phyloP scores from a whole-genome alignment of 441 rosid species.

The Omphalea diandra region DNA sequence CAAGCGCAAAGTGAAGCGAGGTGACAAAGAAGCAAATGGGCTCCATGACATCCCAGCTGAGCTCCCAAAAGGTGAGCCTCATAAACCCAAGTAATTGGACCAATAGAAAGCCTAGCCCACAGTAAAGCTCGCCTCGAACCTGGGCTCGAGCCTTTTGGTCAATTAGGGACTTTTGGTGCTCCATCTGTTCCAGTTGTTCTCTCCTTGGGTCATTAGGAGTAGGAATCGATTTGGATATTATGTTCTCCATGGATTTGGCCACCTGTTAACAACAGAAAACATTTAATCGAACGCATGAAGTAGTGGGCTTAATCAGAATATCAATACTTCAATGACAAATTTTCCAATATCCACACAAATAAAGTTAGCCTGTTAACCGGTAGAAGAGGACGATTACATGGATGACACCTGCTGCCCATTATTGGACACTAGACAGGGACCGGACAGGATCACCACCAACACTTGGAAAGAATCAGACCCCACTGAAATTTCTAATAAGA shows the following conservation, averaged over 20 bases:
- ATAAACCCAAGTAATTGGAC: conserved; percentile 78
- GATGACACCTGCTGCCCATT: conserved; percentile 9
- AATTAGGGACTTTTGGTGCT: conserved; percentile 49
- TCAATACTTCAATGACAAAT: no score
- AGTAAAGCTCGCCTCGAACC: conserved; percentile 69
- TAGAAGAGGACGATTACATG: background rate
- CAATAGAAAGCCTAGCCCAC: conserved; percentile 63
- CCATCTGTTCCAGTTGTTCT: conserved; percentile 49
- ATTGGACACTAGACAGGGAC: background rate
- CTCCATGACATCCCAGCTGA: conserved; percentile 98
- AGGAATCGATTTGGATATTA: conserved; percentile 39
- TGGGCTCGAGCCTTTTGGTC: conserved; percentile 51
- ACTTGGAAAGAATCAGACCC: background rate
- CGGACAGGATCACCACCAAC: no score
- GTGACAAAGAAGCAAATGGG: conserved; percentile 88
- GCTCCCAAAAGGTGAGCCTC: conserved; percentile 98
- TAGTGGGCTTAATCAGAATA: conserved; percentile 4
- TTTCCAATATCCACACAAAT: background rate
- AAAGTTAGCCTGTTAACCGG: background rate
- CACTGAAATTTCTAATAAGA: background rate
- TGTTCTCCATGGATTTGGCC: conserved; percentile 49
- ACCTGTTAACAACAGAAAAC: conserved; percentile 33
- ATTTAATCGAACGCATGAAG: background rate
- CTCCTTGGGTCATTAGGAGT: conserved; percentile 57
- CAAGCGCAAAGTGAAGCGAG: conserved; percentile 63